These are phyloP conservation scores for Ophiostoma sp. DNA, from an alignment of 2,329 filamentous ascomycete genomes.

Conservation along the genomic window DNA sequence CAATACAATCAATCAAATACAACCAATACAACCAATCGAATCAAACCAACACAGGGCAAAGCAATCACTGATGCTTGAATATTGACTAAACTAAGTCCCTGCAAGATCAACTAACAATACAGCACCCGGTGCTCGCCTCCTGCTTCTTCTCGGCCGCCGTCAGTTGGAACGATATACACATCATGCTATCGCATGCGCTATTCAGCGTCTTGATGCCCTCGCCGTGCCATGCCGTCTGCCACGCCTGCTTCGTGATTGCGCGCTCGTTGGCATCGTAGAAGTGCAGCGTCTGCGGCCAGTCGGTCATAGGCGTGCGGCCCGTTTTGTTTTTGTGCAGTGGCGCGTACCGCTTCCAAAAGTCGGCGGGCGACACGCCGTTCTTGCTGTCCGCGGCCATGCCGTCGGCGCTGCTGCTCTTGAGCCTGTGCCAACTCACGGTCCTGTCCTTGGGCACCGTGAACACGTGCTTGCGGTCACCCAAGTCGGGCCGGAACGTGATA, in stretches of 20 bases:
- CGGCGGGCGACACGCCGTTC: not conserved
- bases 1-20: no score
- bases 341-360: not conserved
- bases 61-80: not conserved
- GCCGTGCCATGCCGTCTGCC: not conserved
- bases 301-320: not conserved
- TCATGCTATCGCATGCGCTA: not conserved
- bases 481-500: not conserved
- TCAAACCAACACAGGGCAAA: no score
- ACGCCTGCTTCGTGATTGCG: not conserved
- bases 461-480: not conserved
- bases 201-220: not conserved
- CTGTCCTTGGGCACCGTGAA: not conserved
- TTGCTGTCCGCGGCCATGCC: not conserved
- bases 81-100: not conserved
- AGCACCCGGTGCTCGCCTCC: not conserved
- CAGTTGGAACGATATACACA: not conserved
- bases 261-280: not conserved
- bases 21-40: no score
- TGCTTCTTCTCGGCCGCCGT: not conserved
- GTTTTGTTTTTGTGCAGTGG: not conserved
- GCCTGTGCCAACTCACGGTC: not conserved
- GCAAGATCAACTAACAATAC: not conserved
- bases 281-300: not conserved
- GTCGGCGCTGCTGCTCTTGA: not conserved